phyloP scores from a whole-genome alignment of 495 filamentous ascomycete species.

The Trichoderma asperelloides region DNA sequence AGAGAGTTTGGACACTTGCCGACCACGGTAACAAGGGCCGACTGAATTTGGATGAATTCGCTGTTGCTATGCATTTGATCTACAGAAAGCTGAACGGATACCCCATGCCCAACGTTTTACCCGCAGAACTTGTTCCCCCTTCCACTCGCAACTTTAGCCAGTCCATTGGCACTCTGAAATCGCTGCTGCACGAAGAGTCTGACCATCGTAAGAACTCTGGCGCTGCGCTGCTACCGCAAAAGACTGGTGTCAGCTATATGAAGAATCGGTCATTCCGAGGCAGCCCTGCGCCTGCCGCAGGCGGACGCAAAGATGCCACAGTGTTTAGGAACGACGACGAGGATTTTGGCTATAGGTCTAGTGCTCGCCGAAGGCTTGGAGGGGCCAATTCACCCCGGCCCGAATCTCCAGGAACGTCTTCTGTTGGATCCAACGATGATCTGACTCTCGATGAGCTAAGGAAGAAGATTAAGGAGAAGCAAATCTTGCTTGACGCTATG shows the following conservation, averaged over 20 bases:
- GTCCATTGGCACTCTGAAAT: slow-evolving; percentile 87
- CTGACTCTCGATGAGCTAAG: slow-evolving; percentile 75
- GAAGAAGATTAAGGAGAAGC: slow-evolving; percentile 92
- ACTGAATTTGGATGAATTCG: slow-evolving; percentile 95
- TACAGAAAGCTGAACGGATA: slow-evolving; percentile 96
- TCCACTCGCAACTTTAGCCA: slow-evolving; percentile 91
- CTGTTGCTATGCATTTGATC: slow-evolving; percentile 98
- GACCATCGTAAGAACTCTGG: slow-evolving; percentile 74
- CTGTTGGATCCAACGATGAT: slow-evolving; percentile 65
- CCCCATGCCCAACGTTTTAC: slow-evolving; percentile 82
- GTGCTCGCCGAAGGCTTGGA: slow-evolving; percentile 79
- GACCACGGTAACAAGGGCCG: slow-evolving; percentile 89
- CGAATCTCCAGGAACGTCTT: slow-evolving; percentile 52
- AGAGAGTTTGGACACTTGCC: slow-evolving; percentile 89
- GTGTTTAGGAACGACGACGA: slow-evolving; percentile 95
- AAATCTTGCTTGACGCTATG: slow-evolving; percentile 91
- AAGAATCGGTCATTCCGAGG: slow-evolving; percentile 89
- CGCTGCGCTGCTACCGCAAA: slow-evolving; percentile 81
- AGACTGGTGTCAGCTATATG: slow-evolving; percentile 94
- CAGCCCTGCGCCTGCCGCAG: slow-evolving; percentile 30
- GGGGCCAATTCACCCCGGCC: slow-evolving; percentile 61
- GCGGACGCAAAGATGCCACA: slow-evolving; percentile 80
- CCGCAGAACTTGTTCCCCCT: slow-evolving; percentile 89
- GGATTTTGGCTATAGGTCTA: slow-evolving; percentile 82
- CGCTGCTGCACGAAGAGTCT: slow-evolving; percentile 82